Evolutionary conservation across 1,284 basidiomycete genomes (phyloP), one percentile per base, ranked within the genome.

Genomic region (Leccinum subfulvum): DNA sequence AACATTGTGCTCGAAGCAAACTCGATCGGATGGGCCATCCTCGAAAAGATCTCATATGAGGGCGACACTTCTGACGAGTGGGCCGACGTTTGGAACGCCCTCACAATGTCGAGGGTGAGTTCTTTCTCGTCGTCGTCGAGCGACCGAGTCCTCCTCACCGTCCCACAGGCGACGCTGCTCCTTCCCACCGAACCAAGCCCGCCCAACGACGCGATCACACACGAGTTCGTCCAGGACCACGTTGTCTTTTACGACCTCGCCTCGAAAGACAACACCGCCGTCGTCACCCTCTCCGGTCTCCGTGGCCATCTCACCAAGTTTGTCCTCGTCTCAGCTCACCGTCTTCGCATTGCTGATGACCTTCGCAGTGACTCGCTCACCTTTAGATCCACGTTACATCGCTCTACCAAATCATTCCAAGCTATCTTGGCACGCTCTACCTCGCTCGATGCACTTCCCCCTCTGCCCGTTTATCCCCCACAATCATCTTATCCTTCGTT

Each of bases 261-360:
- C 1, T 79, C 81, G 10, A 74, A 77, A 56, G 80, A 77, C 62
- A 75, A 78, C 60, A 75, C 80, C 21, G 81, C 85, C 39, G 75
- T 93, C 13, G 82, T 94, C 6, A 94, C 92, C 0, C 78, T 94
- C 30, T 94, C 92, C 2, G 94, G 94, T 10, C 77, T 96, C 21
- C 80, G 94, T 47, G 93, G 92, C 10, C 82, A 78, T 10, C 73
- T 94, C 21, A 76, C 78, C 59, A 79, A 81, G 89, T 90, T 73
- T 58, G 82, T 77, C 53, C 3, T 28, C 41, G 8, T 56, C 26
- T 21, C 63, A 64, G 44, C n/a, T 62, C 66, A 51, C 51, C 41
- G 26, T 49, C 47, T n/a, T 8, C 57, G 16, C 1, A 14, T 51
- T 35, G 56, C 59, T 68, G 59, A 66, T 49, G 0, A 11, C 67